Evolutionary conservation across 2,329 filamentous ascomycete species (phyloP), one percentile per base, ranked within the genome.

Genomic region (Lomentospora prolificans): DNA sequence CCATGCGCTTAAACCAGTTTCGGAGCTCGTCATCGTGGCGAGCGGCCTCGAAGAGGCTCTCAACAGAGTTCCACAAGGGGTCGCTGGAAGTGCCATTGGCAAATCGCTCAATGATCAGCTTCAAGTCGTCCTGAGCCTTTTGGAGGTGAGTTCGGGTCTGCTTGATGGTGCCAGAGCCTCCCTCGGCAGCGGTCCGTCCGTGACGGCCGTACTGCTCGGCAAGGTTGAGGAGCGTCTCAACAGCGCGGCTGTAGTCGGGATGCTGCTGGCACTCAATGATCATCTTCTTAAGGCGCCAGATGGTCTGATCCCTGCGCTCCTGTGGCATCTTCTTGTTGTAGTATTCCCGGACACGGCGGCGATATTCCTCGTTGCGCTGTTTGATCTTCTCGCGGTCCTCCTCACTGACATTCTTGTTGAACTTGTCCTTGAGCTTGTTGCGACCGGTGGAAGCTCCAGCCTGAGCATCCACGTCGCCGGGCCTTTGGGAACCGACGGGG

Each of bases 211-310:
- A 99, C 62, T 85, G 82, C 72, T 96, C 90, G 5, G 90, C 90
- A 51, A 99, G 77, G 44, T 82, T 77, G 28, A 99, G 79, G 4
- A 99, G 76, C 3, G 92, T 95, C 64, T 90, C 83, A 60, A 99
- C 86, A n/a, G 94, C 94, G 69, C 87, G 81, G 63, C 91, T 85
- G 71, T 97, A 99, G 65, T 99, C 92, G 57, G 89, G 82, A 66
- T 97, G 94, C 57, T 92, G 89, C 73, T 99, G 94, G 64, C 95
- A 90, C 72, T 99, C 94, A 50, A 96, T 84, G 39, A 99, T 75
- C 87, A 97, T 95, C 82, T 97, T 97, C 84, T 83, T 99, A 62
- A 99, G 73, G 36, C 94, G 88, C 81, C 85, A 96, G 64, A 96
- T 85, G 56, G 85, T 86, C 76, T 96, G 90, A 6, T 97, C 90